Percentiles rank a stretch among this genome's conserved stretches.
Evolutionary conservation across 768 basidiomycete genomes (phyloP).

Genomic region (Nidularia sp.): DNA sequence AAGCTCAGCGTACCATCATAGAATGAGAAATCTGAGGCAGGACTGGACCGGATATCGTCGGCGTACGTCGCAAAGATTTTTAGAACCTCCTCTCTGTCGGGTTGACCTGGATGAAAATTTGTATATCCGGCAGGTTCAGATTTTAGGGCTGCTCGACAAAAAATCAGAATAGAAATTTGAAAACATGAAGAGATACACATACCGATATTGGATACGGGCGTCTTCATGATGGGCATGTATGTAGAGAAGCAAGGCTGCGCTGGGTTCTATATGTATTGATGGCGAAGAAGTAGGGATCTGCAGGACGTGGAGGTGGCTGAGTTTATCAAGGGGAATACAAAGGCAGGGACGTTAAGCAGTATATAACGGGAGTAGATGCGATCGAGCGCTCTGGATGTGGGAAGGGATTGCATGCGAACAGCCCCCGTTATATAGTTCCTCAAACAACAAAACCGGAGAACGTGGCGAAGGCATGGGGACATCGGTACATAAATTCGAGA

Average conservation of each 20-base stretch:
- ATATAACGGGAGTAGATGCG: constrained; percentile 17
- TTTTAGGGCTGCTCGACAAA: too few relatives aligned
- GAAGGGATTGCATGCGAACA: constrained; percentile 24
- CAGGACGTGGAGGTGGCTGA: constrained; percentile 7
- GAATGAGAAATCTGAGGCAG: too few relatives aligned
- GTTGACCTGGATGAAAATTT: too few relatives aligned
- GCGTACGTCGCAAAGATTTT: neutral
- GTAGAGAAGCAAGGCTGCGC: too few relatives aligned
- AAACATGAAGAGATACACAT: too few relatives aligned
- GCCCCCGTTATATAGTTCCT: constrained; percentile 28
- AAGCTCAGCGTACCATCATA: too few relatives aligned
- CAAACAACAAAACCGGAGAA: constrained; percentile 16
- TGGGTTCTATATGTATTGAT: too few relatives aligned
- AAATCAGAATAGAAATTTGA: too few relatives aligned
- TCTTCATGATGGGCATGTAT: too few relatives aligned
- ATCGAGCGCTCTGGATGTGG: constrained; percentile 29
- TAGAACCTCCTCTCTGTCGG: neutral
- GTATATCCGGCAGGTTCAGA: too few relatives aligned
- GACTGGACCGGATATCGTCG: neutral
- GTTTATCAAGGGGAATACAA: constrained; percentile 25
- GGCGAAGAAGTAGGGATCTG: neutral
- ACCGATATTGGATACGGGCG: too few relatives aligned
- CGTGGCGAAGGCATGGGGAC: constrained; percentile 19
- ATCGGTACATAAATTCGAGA: constrained; percentile 8
- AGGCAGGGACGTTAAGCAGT: constrained; percentile 21